phyloP scores from a whole-genome alignment of 2,329 filamentous ascomycete species.

The Septoria petroselini region DNA sequence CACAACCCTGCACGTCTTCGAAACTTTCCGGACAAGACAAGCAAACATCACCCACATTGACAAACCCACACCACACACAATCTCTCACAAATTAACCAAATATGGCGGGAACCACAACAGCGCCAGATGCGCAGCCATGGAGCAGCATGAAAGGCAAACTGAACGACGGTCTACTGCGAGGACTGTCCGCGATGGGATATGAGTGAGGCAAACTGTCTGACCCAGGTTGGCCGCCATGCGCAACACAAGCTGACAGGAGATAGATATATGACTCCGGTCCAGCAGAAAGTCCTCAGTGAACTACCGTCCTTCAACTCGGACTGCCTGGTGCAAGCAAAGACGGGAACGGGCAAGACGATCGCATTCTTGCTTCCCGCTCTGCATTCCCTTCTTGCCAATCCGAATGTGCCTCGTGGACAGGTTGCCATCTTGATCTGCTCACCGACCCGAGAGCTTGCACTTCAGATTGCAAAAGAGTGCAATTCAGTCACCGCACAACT shows the following conservation, averaged over 20 bases:
- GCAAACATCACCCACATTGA: too few species aligned
- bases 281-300: constrained; percentile 52
- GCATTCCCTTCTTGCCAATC: constrained; percentile 74
- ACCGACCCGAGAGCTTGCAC: constrained; percentile 66
- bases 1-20: too few species aligned
- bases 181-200: constrained; percentile 26
- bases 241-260: constrained; percentile 40
- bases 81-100: background rate
- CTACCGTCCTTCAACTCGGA: constrained; percentile 51
- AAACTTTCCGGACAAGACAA: too few species aligned
- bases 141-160: constrained; percentile 29
- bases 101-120: constrained; percentile 11
- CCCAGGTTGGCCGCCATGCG: constrained; percentile 8
- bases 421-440: constrained; percentile 83
- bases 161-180: constrained; percentile 25
- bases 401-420: constrained; percentile 65
- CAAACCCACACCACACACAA: too few species aligned
- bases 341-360: constrained; percentile 92
- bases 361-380: constrained; percentile 87
- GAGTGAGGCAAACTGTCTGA: constrained; percentile 23
- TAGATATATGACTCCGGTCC: constrained; percentile 53
- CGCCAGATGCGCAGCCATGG: constrained; percentile 23
- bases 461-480: constrained; percentile 67
- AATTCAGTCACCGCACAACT: constrained; percentile 82
- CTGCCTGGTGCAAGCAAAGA: constrained; percentile 65